These are phyloP conservation scores for Trypanosoma avium DNA, from an alignment of 208 protist species.

Conservation along the genomic window DNA sequence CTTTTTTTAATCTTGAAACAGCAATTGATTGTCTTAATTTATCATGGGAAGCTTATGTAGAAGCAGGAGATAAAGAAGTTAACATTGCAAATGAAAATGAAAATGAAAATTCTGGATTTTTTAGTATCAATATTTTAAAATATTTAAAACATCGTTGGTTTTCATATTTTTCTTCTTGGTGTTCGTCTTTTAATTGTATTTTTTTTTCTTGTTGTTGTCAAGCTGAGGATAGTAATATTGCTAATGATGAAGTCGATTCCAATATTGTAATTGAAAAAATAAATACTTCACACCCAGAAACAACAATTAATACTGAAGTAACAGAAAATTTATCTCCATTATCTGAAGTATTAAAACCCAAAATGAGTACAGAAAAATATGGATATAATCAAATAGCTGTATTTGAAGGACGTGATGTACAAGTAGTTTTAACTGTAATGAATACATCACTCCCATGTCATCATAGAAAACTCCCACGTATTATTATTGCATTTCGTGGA, in stretches of 20 bases:
- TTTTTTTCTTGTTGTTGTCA: no score
- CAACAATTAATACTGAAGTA: not conserved
- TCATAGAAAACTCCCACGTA: conserved; percentile 43
- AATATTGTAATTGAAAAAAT: not conserved
- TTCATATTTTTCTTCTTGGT: conserved; percentile 4
- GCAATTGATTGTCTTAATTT: conserved; percentile 71
- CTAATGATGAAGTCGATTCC: not conserved
- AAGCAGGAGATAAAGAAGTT: conserved; percentile 22
- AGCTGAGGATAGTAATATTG: not conserved
- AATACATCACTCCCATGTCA: conserved; percentile 35
- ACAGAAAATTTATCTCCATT: not conserved
- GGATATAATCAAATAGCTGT: conserved; percentile 69
- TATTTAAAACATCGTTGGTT: not conserved
- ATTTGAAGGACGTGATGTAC: conserved; percentile 58
- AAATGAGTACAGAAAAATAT: conserved; percentile 63
- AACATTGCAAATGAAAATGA: no score
- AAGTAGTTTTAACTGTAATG: conserved; percentile 67
- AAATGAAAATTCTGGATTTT: not conserved
- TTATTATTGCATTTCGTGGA: conserved; percentile 81
- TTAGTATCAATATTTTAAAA: conserved; percentile 25
- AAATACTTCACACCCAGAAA: no score
- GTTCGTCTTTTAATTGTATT: no score
- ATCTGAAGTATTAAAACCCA: not conserved
- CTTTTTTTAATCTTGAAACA: conserved; percentile 64
- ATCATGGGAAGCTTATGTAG: conserved; percentile 60